phyloP scores from a whole-genome alignment of 2,329 filamentous ascomycete genomes.

The Neurospora sp. region DNA sequence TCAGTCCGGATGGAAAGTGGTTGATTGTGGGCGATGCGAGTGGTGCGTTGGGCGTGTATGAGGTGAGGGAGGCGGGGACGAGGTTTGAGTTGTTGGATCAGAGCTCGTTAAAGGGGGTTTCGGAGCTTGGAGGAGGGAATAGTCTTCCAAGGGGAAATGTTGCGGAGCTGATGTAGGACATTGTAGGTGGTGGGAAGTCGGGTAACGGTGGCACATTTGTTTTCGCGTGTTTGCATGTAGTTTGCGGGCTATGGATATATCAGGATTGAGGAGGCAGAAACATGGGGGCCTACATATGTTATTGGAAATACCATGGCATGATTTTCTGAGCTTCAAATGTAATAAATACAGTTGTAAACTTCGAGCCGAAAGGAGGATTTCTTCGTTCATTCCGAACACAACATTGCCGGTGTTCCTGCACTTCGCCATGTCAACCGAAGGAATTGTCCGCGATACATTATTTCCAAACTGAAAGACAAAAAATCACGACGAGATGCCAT shows the following conservation, averaged over 20 bases:
- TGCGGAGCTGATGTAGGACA: neutral
- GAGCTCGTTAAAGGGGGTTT: neutral
- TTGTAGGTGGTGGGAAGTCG: neutral
- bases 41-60: slow-evolving; percentile 14
- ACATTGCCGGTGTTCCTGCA: neutral
- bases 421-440: too few relatives aligned
- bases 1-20: slow-evolving; percentile 12
- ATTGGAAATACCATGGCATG: neutral
- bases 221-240: neutral
- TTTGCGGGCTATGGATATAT: neutral
- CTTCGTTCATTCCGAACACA: neutral
- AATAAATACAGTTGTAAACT: neutral
- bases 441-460: neutral
- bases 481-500: too few relatives aligned
- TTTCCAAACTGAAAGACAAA: too few relatives aligned
- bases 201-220: neutral
- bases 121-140: neutral
- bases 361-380: neutral
- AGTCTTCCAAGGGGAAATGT: neutral
- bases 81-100: slow-evolving; percentile 10
- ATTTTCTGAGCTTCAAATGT: neutral
- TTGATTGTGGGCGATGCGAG: slow-evolving; percentile 13
- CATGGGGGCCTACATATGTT: neutral
- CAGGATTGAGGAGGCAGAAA: neutral
- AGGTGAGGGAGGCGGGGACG: slow-evolving; percentile 7